phyloP scores from a whole-genome alignment of 441 rosid genomes.

The Viola pubescens region DNA sequence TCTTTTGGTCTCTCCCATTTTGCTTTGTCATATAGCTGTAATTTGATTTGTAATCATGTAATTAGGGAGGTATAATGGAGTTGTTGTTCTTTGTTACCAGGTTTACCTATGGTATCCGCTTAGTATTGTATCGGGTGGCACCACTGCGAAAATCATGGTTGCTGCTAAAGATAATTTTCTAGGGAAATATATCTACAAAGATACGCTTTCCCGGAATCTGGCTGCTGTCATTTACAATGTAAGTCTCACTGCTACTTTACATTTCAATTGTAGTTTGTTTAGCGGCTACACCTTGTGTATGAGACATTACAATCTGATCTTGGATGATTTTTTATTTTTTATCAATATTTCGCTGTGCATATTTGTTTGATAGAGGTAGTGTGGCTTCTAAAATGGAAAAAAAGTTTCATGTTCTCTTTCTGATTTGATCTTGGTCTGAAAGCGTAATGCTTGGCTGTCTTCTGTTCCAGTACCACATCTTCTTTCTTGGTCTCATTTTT shows the following conservation, averaged over 20 bases:
- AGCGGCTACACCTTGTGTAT: too few relatives aligned
- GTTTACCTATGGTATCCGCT: constrained; percentile 88
- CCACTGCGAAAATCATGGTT: constrained; percentile 93
- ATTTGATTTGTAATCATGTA: background rate
- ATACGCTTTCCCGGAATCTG: constrained; percentile 78
- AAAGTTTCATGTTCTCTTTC: too few relatives aligned
- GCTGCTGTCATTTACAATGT: constrained; percentile 88
- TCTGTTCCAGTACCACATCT: background rate
- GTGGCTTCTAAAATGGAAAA: too few relatives aligned
- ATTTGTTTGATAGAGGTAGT: too few relatives aligned
- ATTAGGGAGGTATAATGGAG: background rate
- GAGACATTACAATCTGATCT: too few relatives aligned
- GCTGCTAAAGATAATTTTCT: constrained; percentile 84
- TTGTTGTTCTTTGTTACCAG: constrained; percentile 29
- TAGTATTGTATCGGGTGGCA: constrained; percentile 72
- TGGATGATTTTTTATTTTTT: background rate
- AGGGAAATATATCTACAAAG: constrained; percentile 89
- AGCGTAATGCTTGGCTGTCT: background rate
- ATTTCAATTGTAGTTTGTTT: too few relatives aligned
- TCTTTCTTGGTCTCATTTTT: background rate
- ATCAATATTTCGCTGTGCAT: too few relatives aligned
- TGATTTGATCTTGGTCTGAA: too few relatives aligned
- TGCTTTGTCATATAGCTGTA: background rate
- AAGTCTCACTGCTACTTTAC: constrained; percentile 15
- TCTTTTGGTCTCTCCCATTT: background rate